Conservation (phyloP, 495 filamentous ascomycete genomes). For the Lichina pygmaea region DNA sequence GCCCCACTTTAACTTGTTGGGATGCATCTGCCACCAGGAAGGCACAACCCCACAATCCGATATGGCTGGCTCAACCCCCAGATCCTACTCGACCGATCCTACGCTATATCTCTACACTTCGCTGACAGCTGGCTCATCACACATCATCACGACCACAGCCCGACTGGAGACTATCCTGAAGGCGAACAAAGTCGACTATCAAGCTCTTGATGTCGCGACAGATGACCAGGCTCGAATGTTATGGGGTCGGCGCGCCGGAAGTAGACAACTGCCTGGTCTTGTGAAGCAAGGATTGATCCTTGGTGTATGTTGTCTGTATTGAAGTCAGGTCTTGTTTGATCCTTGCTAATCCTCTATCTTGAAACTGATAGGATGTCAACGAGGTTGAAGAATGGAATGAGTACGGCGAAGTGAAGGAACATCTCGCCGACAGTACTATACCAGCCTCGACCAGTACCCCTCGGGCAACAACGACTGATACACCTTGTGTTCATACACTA, state of each 20-base stretch:
- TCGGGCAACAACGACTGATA: conserved; percentile 8
- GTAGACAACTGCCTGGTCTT: conserved; percentile 64
- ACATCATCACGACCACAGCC: conserved; percentile 88
- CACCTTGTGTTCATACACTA: conserved; percentile 8
- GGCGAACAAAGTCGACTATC: conserved; percentile 81
- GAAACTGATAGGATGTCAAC: conserved; percentile 44
- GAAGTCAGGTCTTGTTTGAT: background rate
- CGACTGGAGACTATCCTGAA: conserved; percentile 90
- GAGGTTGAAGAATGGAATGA: conserved; percentile 98
- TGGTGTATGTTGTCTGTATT: conserved; percentile 32
- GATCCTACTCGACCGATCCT: conserved; percentile 40
- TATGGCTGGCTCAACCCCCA: background rate
- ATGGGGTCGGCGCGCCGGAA: conserved; percentile 55
- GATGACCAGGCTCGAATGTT: conserved; percentile 78
- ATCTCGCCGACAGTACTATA: conserved; percentile 25
- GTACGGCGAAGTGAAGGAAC: conserved; percentile 77
- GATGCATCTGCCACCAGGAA: background rate
- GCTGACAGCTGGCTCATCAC: conserved; percentile 84
- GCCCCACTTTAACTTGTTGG: background rate
- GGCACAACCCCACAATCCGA: background rate
- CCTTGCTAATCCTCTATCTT: background rate
- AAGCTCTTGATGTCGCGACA: conserved; percentile 72
- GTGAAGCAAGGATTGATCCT: conserved; percentile 71
- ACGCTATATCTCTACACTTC: conserved; percentile 86
- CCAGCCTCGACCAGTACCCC: conserved; percentile 21